Evolutionary conservation across 1,284 basidiomycete genomes (phyloP), one percentile per base, ranked within the genome.

Genomic region (Leccinum fallax): DNA sequence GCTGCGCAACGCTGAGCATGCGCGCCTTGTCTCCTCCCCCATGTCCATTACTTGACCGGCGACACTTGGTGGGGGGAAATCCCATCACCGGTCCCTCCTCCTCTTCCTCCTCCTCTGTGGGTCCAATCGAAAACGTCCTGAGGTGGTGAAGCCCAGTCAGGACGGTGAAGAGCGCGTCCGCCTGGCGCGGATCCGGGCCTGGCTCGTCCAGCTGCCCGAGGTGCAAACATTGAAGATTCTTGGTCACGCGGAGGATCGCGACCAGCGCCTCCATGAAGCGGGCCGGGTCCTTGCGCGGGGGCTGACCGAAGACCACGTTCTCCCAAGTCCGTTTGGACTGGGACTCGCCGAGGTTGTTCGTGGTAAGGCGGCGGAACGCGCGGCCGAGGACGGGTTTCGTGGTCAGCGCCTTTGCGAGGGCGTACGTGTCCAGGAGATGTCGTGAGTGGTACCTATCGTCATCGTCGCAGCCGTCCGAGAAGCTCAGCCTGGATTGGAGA

Each of bases 211-310:
- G 6, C 7, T 60, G 58, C 3, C 38, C 58, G 2, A 71, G 40
- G 40, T 71, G 70, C n/a, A 70, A 0, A 11, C 13, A 11, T 9
- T 57, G 53, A 6, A 69, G 26, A 21, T 71, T 60, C 51, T 69
- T 71, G 13, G 65, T 71, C 11, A 59, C 26, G 5, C 67, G 55
- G 6, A 72, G 56, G 53, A 71, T 66, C 5, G 62, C 19, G 26
- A 67, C 65, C 30, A 69, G 40, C 3, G 70, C 67, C 5, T 61
- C 55, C 24, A 62, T 71, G 19, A 71, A 72, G n/a, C 40, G 58
- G 19, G 15, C 21, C 5, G 51, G 10, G 9, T 49, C 19, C 49
- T 19, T 38, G 34, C 34, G 30, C 15, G 4, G 7, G 10, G 43
- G 52, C 7, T 32, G 6, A 2, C 16, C 26, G 7, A 59, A 57